These are phyloP conservation scores for Cercis canadensis DNA, from an alignment of 306 rosid species.

Conservation along the genomic window DNA sequence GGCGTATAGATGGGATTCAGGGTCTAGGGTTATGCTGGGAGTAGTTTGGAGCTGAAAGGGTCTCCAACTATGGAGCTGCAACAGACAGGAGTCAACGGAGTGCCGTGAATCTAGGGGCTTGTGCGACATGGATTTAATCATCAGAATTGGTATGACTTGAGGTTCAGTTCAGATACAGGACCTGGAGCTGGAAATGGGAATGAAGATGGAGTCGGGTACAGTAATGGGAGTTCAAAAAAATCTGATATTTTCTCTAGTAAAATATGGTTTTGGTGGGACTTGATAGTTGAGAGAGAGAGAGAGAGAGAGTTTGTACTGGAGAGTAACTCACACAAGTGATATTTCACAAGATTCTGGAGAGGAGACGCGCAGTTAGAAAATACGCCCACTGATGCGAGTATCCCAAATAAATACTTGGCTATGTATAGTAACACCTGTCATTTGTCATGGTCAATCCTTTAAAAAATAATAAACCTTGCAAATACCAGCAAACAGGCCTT, in stretches of 20 bases:
- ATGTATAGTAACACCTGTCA: no score
- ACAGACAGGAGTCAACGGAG: conserved; percentile 66
- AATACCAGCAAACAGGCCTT: no score
- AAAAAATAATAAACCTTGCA: no score
- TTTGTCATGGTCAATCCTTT: no score
- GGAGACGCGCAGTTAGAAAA: neutral
- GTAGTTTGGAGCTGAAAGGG: conserved; percentile 68
- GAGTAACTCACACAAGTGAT: neutral
- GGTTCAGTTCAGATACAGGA: neutral
- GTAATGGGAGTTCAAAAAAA: neutral
- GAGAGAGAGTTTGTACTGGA: no score
- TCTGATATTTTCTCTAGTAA: neutral
- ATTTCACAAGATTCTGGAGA: conserved; percentile 26
- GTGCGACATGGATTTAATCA: conserved; percentile 62
- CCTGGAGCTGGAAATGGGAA: neutral
- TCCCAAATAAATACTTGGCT: no score
- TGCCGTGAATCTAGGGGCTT: conserved; percentile 68
- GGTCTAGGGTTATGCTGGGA: conserved; percentile 55
- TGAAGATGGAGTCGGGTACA: neutral
- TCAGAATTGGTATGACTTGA: neutral
- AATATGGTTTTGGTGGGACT: conserved; percentile 13
- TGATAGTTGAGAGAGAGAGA: no score
- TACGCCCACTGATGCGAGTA: no score
- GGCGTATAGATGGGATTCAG: conserved; percentile 39
- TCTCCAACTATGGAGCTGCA: conserved; percentile 77